Conservation (phyloP, 2,329 filamentous ascomycete genomes). For the Orbilia javanica region DNA sequence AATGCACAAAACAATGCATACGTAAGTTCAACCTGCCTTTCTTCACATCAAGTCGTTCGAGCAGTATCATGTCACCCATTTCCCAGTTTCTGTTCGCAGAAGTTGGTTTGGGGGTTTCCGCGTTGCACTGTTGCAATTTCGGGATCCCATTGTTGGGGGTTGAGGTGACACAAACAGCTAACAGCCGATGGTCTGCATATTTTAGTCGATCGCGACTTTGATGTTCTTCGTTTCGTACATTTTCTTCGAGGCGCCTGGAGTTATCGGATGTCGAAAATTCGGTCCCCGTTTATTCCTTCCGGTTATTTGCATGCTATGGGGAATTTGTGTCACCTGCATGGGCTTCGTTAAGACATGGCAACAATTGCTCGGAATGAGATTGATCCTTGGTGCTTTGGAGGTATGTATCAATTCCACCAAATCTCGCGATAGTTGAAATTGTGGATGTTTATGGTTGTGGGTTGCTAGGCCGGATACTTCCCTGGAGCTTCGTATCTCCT, state of each 20-base stretch:
- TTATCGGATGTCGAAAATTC: constrained; percentile 75
- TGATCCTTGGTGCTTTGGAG: constrained; percentile 75
- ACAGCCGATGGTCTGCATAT: background rate
- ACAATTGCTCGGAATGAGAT: constrained; percentile 70
- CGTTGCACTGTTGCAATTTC: constrained; percentile 20
- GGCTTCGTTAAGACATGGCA: constrained; percentile 72
- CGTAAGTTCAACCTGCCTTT: background rate
- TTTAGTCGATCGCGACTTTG: constrained; percentile 27
- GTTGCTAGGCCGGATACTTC: constrained; percentile 72
- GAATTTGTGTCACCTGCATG: constrained; percentile 73
- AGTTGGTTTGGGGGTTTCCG: background rate
- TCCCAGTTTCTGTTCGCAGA: no score
- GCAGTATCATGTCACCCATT: background rate
- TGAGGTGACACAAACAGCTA: constrained; percentile 8
- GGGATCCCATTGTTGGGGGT: background rate
- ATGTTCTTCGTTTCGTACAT: constrained; percentile 68
- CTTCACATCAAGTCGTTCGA: background rate
- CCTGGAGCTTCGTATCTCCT: constrained; percentile 78
- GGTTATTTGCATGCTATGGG: constrained; percentile 72
- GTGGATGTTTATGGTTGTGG: background rate
- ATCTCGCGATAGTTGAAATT: constrained; percentile 55
- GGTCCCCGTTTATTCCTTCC: constrained; percentile 73
- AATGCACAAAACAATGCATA: constrained; percentile 38
- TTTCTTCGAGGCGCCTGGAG: constrained; percentile 78
- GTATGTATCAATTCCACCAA: constrained; percentile 61